A percentile compares a stretch with the other conserved stretches of the same genome.
Conservation (phyloP, 805 yeast genomes). For the Candida quercuum region DNA sequence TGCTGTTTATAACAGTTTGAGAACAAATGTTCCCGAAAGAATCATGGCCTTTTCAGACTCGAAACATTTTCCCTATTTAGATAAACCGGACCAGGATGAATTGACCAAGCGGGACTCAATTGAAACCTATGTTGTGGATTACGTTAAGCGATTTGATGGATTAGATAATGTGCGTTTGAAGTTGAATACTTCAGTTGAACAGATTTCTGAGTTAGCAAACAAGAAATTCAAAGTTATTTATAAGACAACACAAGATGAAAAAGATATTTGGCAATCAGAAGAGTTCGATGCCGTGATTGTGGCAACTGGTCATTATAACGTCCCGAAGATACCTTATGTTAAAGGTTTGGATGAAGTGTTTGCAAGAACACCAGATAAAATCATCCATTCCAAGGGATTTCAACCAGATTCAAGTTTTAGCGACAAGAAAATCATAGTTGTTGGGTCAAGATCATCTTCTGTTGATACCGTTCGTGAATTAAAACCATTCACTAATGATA, state of each 20-base stretch:
- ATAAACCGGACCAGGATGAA: slow-evolving; percentile 1
- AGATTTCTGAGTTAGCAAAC: slow-evolving; percentile 28
- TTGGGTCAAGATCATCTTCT: slow-evolving; percentile 66
- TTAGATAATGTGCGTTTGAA: not conserved
- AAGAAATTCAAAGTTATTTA: slow-evolving; percentile 20
- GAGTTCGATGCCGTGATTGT: slow-evolving; percentile 35
- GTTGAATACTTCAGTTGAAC: not conserved
- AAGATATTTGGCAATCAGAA: slow-evolving; percentile 32
- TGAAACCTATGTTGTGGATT: slow-evolving; percentile 1
- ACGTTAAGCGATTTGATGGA: not conserved
- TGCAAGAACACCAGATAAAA: slow-evolving; percentile 1
- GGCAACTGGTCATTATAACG: slow-evolving; percentile 49
- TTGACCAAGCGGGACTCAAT: slow-evolving; percentile 1
- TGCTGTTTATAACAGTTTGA: slow-evolving; percentile 2
- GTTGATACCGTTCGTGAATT: slow-evolving; percentile 40
- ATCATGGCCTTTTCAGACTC: slow-evolving; percentile 5
- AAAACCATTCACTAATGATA: not conserved
- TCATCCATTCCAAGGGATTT: slow-evolving; percentile 37
- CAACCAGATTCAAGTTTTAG: slow-evolving; percentile 28
- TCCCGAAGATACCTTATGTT: slow-evolving; percentile 44
- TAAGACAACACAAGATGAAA: slow-evolving; percentile 13
- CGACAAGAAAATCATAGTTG: slow-evolving; percentile 37
- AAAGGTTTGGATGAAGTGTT: slow-evolving; percentile 34
- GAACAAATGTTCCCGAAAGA: slow-evolving; percentile 7
- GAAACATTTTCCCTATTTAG: not conserved